Evolutionary conservation across 208 protist genomes (phyloP).

Genomic region (Lotmaria passim): DNA sequence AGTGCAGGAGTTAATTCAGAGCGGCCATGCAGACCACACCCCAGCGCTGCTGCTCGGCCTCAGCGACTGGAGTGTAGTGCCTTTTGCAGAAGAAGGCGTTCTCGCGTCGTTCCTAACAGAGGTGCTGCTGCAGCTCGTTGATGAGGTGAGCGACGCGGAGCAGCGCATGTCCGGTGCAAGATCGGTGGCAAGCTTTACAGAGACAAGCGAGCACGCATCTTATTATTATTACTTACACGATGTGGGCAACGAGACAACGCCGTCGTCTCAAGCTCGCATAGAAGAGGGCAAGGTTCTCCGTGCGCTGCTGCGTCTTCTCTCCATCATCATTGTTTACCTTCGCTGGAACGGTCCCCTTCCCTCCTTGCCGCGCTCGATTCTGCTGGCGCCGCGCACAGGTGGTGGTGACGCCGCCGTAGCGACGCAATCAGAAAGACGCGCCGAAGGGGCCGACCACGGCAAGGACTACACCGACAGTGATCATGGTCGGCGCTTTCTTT

Average conservation of each 20-base stretch:
- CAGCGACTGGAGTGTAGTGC: background rate
- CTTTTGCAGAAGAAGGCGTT: background rate
- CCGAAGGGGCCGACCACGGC: too few species aligned
- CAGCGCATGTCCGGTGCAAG: slow-evolving; percentile 7
- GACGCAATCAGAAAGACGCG: background rate
- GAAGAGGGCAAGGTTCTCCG: background rate
- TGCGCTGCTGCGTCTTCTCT: slow-evolving; percentile 1
- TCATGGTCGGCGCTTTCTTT: background rate
- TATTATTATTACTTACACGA: background rate
- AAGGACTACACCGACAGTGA: background rate
- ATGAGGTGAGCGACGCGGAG: background rate
- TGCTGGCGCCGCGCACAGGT: background rate
- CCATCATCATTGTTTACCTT: slow-evolving; percentile 1
- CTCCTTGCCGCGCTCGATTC: background rate
- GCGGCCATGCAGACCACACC: background rate
- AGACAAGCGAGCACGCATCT: background rate
- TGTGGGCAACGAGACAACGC: background rate
- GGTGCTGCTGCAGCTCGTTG: background rate
- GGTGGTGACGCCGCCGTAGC: background rate
- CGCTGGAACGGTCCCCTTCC: slow-evolving; percentile 6
- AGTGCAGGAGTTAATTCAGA: background rate
- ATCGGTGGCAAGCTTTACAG: background rate
- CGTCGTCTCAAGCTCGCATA: background rate
- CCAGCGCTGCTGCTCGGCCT: slow-evolving; percentile 2
- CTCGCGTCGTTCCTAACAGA: background rate